Evolutionary conservation across 2,329 filamentous ascomycete genomes (phyloP), one percentile per base, ranked within the genome.

Genomic region (Ceratocystis smalleyi): DNA sequence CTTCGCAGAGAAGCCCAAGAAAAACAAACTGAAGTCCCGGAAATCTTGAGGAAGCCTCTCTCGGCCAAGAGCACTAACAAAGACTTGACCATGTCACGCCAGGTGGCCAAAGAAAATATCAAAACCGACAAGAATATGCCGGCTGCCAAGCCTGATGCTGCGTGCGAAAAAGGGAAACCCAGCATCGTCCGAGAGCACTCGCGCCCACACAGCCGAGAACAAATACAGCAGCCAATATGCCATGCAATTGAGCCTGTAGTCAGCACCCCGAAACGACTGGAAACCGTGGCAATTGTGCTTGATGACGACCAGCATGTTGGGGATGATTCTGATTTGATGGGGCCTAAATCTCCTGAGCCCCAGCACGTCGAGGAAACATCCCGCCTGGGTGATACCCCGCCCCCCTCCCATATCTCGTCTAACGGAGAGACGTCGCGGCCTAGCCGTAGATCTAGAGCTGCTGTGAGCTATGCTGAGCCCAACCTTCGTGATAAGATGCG

Each of bases 401-500:
- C 83, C 3, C 83, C 83, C 3, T 72, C 76, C 17, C 80, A 85
- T 68, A 79, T 85, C 43, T 81, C 78, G 6, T 75, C 74, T 6
- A 77, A 73, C 43, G 79, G 80, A 61, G 81, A 86, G 69, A 80
- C 80, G 32, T 78, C 81, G 32, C 80, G 89, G 55, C 81, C 83
- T 24, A 86, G 84, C 69, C 79, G 89, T 68, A 81, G 89, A 68
- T 82, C 83, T 59, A 79, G 86, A 69, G 76, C 82, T 10, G 79
- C 84, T 61, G 81, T 94, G 67, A 92, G 87, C 75, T 94, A 94
- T 72, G 87, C 88, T 10, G 88, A 92, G 72, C 89, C 89, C 1
- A 92, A 88, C 70, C 77, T 94, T 51, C 81, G 87, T 67, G 87
- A 86, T 71, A 94, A 94, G 75, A 91, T 94, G 88, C 82, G 89